Conservation (phyloP, 2,329 filamentous ascomycete species). For the Ophiostoma montium region DNA sequence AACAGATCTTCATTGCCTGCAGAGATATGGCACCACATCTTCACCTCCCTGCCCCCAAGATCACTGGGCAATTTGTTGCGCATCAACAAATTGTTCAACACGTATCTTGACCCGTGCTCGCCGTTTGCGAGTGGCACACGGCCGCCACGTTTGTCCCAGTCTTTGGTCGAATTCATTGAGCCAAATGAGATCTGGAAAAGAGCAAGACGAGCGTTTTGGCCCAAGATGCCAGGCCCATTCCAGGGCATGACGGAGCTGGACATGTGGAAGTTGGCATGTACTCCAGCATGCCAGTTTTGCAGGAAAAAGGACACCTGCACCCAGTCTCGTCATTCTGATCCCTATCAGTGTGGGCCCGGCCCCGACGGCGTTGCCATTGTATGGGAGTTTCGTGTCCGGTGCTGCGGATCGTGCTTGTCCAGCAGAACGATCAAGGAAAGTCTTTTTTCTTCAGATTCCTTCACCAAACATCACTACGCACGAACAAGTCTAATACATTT, state of each 20-base stretch:
- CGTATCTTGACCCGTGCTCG: conserved; percentile 38
- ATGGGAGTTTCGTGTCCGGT: conserved; percentile 56
- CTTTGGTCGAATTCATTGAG: conserved; percentile 21
- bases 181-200: conserved; percentile 57
- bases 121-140: background rate
- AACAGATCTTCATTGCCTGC: conserved; percentile 30
- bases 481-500: conserved; percentile 8
- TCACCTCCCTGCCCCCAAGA: conserved; percentile 49
- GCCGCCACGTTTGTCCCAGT: background rate
- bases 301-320: conserved; percentile 21
- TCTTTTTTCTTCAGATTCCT: background rate
- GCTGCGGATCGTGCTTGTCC: conserved; percentile 53
- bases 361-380: conserved; percentile 44
- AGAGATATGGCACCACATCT: conserved; percentile 57
- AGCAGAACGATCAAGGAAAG: conserved; percentile 50
- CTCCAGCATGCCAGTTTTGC: conserved; percentile 55
- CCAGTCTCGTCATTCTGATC: conserved; percentile 21
- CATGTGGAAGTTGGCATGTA: conserved; percentile 61
- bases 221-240: conserved; percentile 55
- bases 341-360: conserved; percentile 49
- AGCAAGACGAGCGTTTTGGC: conserved; percentile 51
- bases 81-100: conserved; percentile 54
- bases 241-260: conserved; percentile 51
- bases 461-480: background rate
- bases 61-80: conserved; percentile 49